Conservation (phyloP, 768 basidiomycete genomes). For the Mycena pura region DNA sequence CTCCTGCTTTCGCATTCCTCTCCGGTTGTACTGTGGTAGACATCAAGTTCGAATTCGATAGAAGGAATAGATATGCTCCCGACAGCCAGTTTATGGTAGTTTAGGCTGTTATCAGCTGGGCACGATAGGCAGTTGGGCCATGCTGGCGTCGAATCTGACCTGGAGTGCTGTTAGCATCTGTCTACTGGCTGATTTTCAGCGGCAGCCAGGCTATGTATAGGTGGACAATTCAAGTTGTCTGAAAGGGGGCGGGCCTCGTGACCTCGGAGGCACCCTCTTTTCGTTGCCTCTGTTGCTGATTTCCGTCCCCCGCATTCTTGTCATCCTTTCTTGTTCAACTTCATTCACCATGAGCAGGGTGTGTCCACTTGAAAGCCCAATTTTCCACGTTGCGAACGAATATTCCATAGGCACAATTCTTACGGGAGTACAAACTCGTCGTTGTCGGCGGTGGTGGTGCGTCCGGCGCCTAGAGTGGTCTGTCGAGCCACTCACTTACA, state of each 20-base stretch:
- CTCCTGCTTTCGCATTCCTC: background rate
- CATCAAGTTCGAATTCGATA: background rate
- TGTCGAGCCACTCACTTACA: background rate
- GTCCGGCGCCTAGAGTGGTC: background rate
- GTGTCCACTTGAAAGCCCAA: background rate
- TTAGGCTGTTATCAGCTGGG: too few relatives aligned
- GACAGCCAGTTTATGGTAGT: too few relatives aligned
- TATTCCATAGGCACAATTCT: constrained; percentile 11
- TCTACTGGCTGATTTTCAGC: background rate
- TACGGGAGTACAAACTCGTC: constrained; percentile 49
- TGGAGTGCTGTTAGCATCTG: constrained; percentile 3
- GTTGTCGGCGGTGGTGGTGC: constrained; percentile 83
- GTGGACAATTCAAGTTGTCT: background rate
- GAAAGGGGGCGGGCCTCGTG: constrained; percentile 6
- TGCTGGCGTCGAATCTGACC: background rate
- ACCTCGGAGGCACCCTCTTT: background rate
- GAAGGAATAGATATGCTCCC: constrained; percentile 4
- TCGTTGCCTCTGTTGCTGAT: constrained; percentile 6
- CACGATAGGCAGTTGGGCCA: background rate
- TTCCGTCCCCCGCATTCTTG: constrained; percentile 22
- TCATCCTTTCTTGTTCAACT: background rate
- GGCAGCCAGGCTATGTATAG: background rate
- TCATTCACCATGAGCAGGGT: constrained; percentile 17
- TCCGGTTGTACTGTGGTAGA: constrained; percentile 8
- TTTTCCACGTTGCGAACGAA: background rate